These are phyloP conservation scores for Davidsoniella eucalypti DNA, from an alignment of 2,329 filamentous ascomycete genomes.

Conservation along the genomic window DNA sequence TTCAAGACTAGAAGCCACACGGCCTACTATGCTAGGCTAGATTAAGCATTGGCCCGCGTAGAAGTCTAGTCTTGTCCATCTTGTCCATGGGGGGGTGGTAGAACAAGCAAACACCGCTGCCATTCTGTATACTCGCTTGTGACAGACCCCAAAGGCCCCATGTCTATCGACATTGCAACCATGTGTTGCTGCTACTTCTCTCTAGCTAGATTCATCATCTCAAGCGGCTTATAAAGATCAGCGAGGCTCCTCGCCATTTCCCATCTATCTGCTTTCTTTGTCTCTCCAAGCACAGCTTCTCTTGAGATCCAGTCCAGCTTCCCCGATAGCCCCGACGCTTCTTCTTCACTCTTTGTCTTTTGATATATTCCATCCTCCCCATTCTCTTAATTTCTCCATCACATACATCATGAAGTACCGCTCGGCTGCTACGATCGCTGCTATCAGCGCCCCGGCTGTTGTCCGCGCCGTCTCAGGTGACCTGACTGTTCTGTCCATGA, in stretches of 20 bases:
- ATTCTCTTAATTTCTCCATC: slow-evolving; percentile 2
- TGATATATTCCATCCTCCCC: neutral
- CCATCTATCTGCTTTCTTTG: neutral
- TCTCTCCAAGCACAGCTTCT: neutral
- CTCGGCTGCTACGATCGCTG: slow-evolving; percentile 5
- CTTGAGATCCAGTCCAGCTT: neutral
- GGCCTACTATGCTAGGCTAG: too few relatives aligned
- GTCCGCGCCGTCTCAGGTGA: slow-evolving; percentile 17
- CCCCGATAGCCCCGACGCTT: neutral
- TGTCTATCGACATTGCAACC: too few relatives aligned
- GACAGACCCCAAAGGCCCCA: too few relatives aligned
- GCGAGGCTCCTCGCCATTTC: neutral
- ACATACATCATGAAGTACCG: slow-evolving; percentile 11
- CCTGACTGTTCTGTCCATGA: slow-evolving; percentile 39
- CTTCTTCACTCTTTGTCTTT: neutral
- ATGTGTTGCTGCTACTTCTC: too few relatives aligned
- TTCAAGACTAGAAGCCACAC: too few relatives aligned
- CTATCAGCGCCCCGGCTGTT: slow-evolving; percentile 6
- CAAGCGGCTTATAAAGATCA: neutral
- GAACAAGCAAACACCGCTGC: too few relatives aligned
- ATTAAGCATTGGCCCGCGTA: too few relatives aligned
- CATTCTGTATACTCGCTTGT: too few relatives aligned
- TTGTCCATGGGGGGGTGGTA: too few relatives aligned
- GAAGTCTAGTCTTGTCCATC: too few relatives aligned
- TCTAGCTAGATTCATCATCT: neutral